Base-by-base conservation (phyloP, 202 grass and related monocot genomes). In the Hordeum pubiflorum region DNA sequence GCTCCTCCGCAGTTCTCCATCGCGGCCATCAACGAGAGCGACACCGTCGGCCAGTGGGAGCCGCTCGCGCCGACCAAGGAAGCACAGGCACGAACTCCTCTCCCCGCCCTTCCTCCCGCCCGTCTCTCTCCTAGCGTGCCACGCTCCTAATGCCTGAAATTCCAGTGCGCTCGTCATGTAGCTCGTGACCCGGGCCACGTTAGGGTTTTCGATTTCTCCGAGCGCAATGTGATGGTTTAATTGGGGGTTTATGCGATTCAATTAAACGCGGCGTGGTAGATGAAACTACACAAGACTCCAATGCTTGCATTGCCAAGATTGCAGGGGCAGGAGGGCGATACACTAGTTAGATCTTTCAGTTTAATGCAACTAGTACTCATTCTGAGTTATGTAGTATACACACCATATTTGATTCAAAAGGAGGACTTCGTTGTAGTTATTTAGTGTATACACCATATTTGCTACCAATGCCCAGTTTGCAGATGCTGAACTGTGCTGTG, bases 41-140 rank as follows among this genome's bases (percentile, higher is more conserved):
- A 98, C 33, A 65, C 88, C 74, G 77, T 82, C 13, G 91, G 81
- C 22, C 84, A 91, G 69, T 98, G 95, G 95, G 95, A 98, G 74
- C 92, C 88, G 66, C 92, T 98, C 72, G 95, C 95, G 22, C 95
- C 95, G 7, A 94, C 95, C 36, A 98, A 98, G 71, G 95, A 98
- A 91, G 95, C 95, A 8, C 88, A 98, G 92, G 95, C 50, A 83
- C n/a, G 81, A 41, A 37, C 2, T 41, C 64, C 41, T 75, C 37
- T 15, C 63, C 74, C 46, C 41, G 13, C 18, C 14, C 63, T 11
- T 52, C 34, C 48, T 31, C 22, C 66, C 27, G 10, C 27, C 46
- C 71, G 24, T 74, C 5, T 58, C 29, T 78, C 65, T 68, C 66
- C 2, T 21, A 61, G 41, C 69, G 57, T 22, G 17, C 43, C 4